Percentiles rank a stretch among this genome's conserved stretches.
Evolutionary conservation across 257 asterid species (phyloP).

Genomic region (Rehmannia glutinosa): DNA sequence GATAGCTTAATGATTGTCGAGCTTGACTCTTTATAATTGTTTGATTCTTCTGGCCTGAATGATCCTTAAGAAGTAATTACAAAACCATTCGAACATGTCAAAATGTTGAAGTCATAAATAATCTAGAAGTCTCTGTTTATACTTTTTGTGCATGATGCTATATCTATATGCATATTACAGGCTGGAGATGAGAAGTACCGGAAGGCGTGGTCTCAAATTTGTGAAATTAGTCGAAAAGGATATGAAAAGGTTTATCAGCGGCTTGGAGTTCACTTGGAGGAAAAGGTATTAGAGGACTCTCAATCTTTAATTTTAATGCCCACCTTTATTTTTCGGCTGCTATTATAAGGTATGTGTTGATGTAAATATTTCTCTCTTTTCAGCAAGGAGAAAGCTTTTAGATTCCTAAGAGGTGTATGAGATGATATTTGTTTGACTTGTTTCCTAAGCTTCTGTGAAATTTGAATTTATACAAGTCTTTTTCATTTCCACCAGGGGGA

Average conservation of each 20-base stretch:
- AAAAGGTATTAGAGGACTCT: conserved; percentile 47
- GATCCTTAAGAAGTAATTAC: background rate
- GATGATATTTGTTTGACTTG: background rate
- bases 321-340: background rate
- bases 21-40: background rate
- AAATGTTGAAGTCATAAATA: background rate
- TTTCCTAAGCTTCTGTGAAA: background rate
- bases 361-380: background rate
- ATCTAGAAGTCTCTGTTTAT: conserved; percentile 2
- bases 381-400: conserved; percentile 46
- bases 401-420: conserved; percentile 19
- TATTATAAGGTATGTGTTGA: background rate
- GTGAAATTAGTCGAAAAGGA: conserved; percentile 82
- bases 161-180: conserved; percentile 29
- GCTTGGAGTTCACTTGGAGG: conserved; percentile 80
- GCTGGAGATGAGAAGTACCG: conserved; percentile 79
- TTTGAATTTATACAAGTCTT: background rate
- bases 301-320: conserved; percentile 5
- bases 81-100: background rate
- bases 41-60: conserved; percentile 5
- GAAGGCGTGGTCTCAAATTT: conserved; percentile 77
- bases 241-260: conserved; percentile 61
- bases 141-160: conserved; percentile 1
- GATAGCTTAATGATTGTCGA: background rate
- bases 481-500: conserved; percentile 57